Percentiles rank a stretch among this genome's conserved stretches.
Evolutionary conservation across 345 rosid genomes (phyloP).

Genomic region (Clarkia xantiana): DNA sequence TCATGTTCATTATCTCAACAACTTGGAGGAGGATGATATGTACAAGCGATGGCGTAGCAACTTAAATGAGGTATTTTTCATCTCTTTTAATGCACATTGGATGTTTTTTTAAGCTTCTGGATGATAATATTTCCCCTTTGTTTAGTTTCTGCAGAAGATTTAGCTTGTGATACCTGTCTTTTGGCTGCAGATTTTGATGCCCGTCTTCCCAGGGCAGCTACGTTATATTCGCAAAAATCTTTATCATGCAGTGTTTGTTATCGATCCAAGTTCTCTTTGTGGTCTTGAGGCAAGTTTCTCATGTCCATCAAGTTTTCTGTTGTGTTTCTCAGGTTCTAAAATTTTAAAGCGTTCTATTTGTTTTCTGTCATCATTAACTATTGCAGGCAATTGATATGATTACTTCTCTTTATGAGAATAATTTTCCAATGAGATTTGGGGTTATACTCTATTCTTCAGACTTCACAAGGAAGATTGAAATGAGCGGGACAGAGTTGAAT

Average conservation of each 20-base stretch:
- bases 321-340: neutral
- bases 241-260: slow-evolving; percentile 82
- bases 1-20: slow-evolving; percentile 86
- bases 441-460: slow-evolving; percentile 64
- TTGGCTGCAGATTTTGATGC: slow-evolving; percentile 77
- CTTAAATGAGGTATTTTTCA: slow-evolving; percentile 52
- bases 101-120: slow-evolving; percentile 2
- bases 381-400: slow-evolving; percentile 71
- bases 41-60: slow-evolving; percentile 91
- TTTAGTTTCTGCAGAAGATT: neutral
- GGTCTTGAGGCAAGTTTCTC: slow-evolving; percentile 80
- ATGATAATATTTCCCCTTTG: neutral
- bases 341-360: slow-evolving; percentile 3
- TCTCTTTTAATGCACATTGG: neutral
- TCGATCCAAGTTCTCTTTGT: slow-evolving; percentile 80
- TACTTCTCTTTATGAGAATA: slow-evolving; percentile 62
- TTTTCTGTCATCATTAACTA: slow-evolving; percentile 15
- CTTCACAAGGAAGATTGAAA: slow-evolving; percentile 48
- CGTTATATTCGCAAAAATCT: slow-evolving; percentile 92
- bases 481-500: slow-evolving; percentile 32
- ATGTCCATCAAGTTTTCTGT: slow-evolving; percentile 3
- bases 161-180: slow-evolving; percentile 4
- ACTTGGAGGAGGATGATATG: slow-evolving; percentile 96
- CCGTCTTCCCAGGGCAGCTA: slow-evolving; percentile 89
- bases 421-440: slow-evolving; percentile 83